Percentiles rank a stretch among this genome's conserved stretches.
phyloP scores from a whole-genome alignment of 2,329 filamentous ascomycete genomes.

The Phyllosticta capitalensis region DNA sequence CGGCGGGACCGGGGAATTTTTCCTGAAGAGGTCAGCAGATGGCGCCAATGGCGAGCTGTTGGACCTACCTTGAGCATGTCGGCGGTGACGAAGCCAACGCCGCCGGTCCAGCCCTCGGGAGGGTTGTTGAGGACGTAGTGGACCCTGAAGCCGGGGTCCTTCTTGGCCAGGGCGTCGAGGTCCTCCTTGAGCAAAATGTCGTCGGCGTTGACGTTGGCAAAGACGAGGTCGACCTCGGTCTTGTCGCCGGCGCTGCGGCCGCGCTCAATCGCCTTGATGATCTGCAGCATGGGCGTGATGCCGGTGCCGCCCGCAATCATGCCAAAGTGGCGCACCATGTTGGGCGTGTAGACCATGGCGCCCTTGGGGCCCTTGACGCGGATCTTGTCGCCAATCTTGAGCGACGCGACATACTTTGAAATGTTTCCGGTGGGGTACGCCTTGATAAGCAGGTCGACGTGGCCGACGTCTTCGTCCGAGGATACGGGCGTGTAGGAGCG shows the following conservation, averaged over 20 bases:
- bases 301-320: conserved; percentile 98
- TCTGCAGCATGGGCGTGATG: conserved; percentile 97
- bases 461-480: conserved; percentile 51
- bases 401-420: conserved; percentile 78
- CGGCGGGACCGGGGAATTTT: conserved; percentile 70
- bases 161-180: conserved; percentile 64
- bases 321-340: conserved; percentile 92
- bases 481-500: conserved; percentile 35
- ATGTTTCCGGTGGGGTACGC: conserved; percentile 97
- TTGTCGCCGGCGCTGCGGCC: conserved; percentile 60
- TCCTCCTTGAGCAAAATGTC: conserved; percentile 93
- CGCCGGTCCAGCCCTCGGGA: conserved; percentile 81
- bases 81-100: conserved; percentile 85
- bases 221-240: conserved; percentile 89
- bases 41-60: conserved; percentile 10
- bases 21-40: conserved; percentile 42
- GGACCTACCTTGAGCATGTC: conserved; percentile 80
- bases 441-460: conserved; percentile 96
- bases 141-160: conserved; percentile 74
- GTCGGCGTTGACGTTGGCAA: conserved; percentile 87
- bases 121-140: conserved; percentile 97
- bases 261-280: conserved; percentile 81
- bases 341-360: conserved; percentile 93
- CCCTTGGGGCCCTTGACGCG: conserved; percentile 91
- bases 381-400: conserved; percentile 71